A percentile compares a stretch with the other conserved stretches of the same genome.
Conservation (phyloP, 306 rosid species). For the Calophaca sinica region DNA sequence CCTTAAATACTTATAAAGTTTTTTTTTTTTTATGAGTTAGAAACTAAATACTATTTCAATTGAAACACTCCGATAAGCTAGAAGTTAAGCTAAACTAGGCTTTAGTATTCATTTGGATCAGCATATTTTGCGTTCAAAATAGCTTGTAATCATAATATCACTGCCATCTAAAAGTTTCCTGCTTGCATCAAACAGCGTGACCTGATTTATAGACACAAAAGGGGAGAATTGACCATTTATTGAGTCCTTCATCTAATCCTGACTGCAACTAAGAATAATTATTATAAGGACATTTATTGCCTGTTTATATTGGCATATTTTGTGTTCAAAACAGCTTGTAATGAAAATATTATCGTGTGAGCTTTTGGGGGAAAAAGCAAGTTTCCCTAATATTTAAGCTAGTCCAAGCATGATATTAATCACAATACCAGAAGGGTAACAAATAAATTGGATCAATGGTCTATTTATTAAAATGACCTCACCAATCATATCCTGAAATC, state of each 20-base stretch:
- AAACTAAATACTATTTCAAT: too few species aligned
- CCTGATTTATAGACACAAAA: constrained; percentile 51
- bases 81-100: background rate
- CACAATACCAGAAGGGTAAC: constrained; percentile 20
- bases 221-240: background rate
- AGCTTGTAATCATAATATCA: constrained; percentile 13
- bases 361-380: too few species aligned
- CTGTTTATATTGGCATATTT: background rate
- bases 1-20: too few species aligned
- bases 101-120: background rate
- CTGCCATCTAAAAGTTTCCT: constrained; percentile 64
- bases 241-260: constrained; percentile 19
- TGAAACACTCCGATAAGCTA: too few species aligned
- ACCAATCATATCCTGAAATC: constrained; percentile 35
- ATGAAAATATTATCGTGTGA: background rate
- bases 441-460: background rate
- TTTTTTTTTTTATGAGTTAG: too few species aligned
- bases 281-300: background rate
- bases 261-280: constrained; percentile 23
- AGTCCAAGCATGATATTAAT: background rate
- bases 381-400: constrained; percentile 20
- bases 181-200: constrained; percentile 64
- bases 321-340: background rate
- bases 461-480: constrained; percentile 17
- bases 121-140: constrained; percentile 10